Conservation (phyloP, 2,329 filamentous ascomycete genomes). For the Fusarium protoensiforme region DNA sequence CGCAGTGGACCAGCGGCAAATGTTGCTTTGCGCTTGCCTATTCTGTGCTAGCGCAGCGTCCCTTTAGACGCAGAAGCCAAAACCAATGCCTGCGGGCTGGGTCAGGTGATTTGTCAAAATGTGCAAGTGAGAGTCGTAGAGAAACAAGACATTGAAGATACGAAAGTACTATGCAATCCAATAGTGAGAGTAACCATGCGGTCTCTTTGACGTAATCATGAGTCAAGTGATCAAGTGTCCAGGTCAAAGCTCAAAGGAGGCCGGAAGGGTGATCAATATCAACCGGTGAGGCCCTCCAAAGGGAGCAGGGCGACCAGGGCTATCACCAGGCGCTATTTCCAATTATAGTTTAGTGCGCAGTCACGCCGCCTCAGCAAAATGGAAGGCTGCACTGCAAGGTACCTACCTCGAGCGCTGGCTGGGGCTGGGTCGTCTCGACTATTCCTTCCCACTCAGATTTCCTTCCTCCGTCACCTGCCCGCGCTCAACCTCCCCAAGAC, state of each 20-base stretch:
- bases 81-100: neutral
- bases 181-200: neutral
- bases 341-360: conserved; percentile 26
- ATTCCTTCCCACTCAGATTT: conserved; percentile 36
- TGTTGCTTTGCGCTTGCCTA: conserved; percentile 27
- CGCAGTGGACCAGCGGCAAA: conserved; percentile 38
- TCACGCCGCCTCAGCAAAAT: conserved; percentile 34
- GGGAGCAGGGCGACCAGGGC: conserved; percentile 28
- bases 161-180: neutral
- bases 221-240: conserved; percentile 1
- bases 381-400: conserved; percentile 30
- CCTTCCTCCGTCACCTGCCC: conserved; percentile 28
- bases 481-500: conserved; percentile 28
- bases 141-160: neutral
- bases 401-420: conserved; percentile 28
- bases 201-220: neutral
- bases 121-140: neutral
- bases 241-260: conserved; percentile 1
- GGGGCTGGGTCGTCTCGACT: conserved; percentile 27
- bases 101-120: conserved; percentile 9
- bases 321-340: conserved; percentile 20
- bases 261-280: neutral
- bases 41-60: conserved; percentile 21
- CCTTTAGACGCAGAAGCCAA: neutral
- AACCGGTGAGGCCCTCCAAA: neutral